A percentile compares a stretch with the other conserved stretches of the same genome.
Conservation (phyloP, 306 rosid genomes). For the Aeschynomene evenia region DNA sequence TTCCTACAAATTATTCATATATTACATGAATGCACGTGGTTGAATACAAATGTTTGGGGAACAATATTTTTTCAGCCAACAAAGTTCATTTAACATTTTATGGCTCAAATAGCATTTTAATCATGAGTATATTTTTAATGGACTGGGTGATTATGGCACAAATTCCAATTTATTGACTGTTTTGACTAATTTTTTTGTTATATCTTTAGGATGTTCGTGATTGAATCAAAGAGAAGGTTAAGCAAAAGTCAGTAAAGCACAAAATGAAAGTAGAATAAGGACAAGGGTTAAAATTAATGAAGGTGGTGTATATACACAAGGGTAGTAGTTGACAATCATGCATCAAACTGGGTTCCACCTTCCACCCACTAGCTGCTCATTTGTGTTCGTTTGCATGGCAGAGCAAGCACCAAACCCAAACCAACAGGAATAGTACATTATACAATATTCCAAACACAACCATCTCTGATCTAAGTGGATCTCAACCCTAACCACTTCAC, state of each 20-base stretch:
- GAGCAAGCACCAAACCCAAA: background rate
- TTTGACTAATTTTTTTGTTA: too few species aligned
- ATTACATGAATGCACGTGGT: too few species aligned
- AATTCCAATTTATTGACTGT: too few species aligned
- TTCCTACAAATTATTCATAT: too few species aligned
- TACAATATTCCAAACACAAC: constrained; percentile 12
- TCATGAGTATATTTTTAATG: too few species aligned
- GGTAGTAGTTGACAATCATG: too few species aligned
- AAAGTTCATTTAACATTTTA: too few species aligned
- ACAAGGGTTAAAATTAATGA: background rate
- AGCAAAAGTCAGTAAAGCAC: background rate
- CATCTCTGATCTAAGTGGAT: background rate
- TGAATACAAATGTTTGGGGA: too few species aligned
- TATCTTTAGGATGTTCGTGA: too few species aligned
- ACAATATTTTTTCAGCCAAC: too few species aligned
- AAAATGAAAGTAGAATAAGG: background rate
- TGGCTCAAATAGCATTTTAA: too few species aligned
- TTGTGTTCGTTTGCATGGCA: constrained; percentile 22
- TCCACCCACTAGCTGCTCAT: constrained; percentile 11
- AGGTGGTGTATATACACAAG: background rate
- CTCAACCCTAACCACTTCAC: background rate
- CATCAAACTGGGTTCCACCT: constrained; percentile 26
- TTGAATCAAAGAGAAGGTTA: constrained; percentile 14
- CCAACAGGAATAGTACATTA: constrained; percentile 26
- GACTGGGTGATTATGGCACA: too few species aligned